These are phyloP conservation scores for Myxozyma vanderwaltii DNA, from an alignment of 805 yeast species.

Conservation along the genomic window DNA sequence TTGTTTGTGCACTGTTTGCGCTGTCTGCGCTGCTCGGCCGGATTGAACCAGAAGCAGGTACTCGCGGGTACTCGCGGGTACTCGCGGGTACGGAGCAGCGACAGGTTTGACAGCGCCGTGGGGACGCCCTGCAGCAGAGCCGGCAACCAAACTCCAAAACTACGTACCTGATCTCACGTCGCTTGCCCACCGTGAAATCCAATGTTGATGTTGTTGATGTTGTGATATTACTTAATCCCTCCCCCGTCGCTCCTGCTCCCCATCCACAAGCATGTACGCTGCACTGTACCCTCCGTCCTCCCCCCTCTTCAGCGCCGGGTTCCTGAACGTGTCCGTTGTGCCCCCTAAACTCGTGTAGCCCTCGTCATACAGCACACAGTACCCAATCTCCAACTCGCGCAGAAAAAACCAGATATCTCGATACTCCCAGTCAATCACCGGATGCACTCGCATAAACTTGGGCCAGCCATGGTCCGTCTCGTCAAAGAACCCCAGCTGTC, in stretches of 20 bases:
- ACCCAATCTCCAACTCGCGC: conserved; percentile 56
- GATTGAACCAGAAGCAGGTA: no score
- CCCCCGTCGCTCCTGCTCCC: conserved; percentile 60
- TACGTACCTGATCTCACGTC: no score
- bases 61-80: no score
- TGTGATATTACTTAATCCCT: conserved; percentile 28
- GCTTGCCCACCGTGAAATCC: no score
- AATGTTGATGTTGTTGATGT: background rate
- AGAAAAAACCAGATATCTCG: conserved; percentile 85
- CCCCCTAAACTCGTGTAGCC: conserved; percentile 96
- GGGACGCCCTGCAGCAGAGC: background rate
- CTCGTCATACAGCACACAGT: conserved; percentile 73
- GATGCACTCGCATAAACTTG: conserved; percentile 76
- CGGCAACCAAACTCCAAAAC: background rate
- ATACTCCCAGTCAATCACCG: conserved; percentile 85
- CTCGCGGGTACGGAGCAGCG: conserved; percentile 2
- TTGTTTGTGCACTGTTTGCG: no score
- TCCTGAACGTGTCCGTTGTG: conserved; percentile 63
- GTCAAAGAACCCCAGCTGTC: conserved; percentile 59
- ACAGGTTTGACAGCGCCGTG: conserved; percentile 17
- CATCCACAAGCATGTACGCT: conserved; percentile 49
- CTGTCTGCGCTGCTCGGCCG: no score
- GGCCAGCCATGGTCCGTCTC: conserved; percentile 93
- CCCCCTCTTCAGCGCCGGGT: conserved; percentile 57
- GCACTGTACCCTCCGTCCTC: conserved; percentile 49